Conservation (phyloP, 129 eudicot genomes). For the Mikania micrantha region DNA sequence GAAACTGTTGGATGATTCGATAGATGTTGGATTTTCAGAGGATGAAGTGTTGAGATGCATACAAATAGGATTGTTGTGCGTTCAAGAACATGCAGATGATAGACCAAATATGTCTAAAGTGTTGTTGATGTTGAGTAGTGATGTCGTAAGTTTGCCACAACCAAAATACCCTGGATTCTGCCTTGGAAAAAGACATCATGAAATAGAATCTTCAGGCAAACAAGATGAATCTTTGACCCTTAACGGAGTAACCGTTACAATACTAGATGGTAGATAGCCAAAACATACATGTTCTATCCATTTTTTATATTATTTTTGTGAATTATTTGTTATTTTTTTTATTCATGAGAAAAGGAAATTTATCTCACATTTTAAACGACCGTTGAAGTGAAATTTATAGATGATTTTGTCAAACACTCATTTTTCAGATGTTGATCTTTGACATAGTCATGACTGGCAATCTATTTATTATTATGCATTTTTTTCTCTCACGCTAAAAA, state of each 20-base stretch:
- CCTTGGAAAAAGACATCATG: slow-evolving; percentile 49
- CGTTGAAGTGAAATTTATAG: not conserved
- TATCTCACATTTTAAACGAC: not conserved
- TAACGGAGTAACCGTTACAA: slow-evolving; percentile 61
- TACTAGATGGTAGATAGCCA: slow-evolving; percentile 59
- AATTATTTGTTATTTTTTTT: too few relatives aligned
- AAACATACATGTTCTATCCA: too few relatives aligned
- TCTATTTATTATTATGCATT: too few relatives aligned
- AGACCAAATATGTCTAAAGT: slow-evolving; percentile 75
- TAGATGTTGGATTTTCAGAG: slow-evolving; percentile 35
- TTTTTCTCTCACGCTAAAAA: too few relatives aligned
- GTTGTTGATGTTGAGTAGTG: slow-evolving; percentile 66
- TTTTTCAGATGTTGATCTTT: too few relatives aligned
- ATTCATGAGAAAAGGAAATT: not conserved
- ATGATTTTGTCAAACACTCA: slow-evolving; percentile 18
- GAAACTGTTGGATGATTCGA: slow-evolving; percentile 47
- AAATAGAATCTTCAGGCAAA: slow-evolving; percentile 52
- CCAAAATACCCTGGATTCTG: slow-evolving; percentile 74
- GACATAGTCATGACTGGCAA: too few relatives aligned
- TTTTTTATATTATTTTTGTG: too few relatives aligned
- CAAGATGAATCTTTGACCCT: slow-evolving; percentile 56
- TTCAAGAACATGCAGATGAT: slow-evolving; percentile 82
- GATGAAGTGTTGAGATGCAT: slow-evolving; percentile 70
- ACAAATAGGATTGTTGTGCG: slow-evolving; percentile 82
- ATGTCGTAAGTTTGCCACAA: slow-evolving; percentile 39